Evolutionary conservation across 75 land plant genomes (phyloP), one percentile per base, ranked within the genome.

Genomic region (Ceratopteris richardii): DNA sequence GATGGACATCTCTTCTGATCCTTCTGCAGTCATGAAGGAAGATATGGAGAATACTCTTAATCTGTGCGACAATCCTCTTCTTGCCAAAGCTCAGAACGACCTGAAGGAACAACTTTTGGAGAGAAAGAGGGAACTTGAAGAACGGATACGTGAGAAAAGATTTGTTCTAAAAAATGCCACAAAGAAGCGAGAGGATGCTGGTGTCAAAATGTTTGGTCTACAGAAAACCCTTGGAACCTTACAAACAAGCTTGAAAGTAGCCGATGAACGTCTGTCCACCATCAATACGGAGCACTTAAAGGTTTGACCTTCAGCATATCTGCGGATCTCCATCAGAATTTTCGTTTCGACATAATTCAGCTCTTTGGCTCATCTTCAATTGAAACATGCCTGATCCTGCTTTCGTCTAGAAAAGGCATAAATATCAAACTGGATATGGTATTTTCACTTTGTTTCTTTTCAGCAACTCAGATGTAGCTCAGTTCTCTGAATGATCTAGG

Each of bases 191-290:
- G 73, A 71, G 36, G 73, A 64, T 19, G 69, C 37, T 0, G 73
- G 73, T 24, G 73, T 71, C 29, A 60, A 64, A 22, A 55, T 71
- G 13, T 71, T 64, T 51, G 68, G 69, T 29, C 37, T 71, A 13
- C 73, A 71, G 66, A 67, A 67, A 23, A 58, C 72, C 42, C 67
- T 71, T 33, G 69, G 69, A 0, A 50, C 69, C 31, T 39, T 71
- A 30, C 69, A 71, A 23, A 24, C 58, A 18, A 22, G 23, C 30
- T 39, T 69, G 52, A 47, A 52, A 20, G 54, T 42, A 46, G 36
- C 65, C 11, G 20, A 63, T 22, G 28, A 17, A 9, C 50, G 40
- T 12, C 63, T 69, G 0, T 31, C 56, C 1, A 54, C 60, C 22
- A 0, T 56, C 4, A 5, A 33, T 43, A 20, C 57, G 31, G 42